A percentile compares a stretch with the other conserved stretches of the same genome.
These are phyloP conservation scores for Pyrus betulifolia DNA, from an alignment of 306 rosid species.

Conservation along the genomic window DNA sequence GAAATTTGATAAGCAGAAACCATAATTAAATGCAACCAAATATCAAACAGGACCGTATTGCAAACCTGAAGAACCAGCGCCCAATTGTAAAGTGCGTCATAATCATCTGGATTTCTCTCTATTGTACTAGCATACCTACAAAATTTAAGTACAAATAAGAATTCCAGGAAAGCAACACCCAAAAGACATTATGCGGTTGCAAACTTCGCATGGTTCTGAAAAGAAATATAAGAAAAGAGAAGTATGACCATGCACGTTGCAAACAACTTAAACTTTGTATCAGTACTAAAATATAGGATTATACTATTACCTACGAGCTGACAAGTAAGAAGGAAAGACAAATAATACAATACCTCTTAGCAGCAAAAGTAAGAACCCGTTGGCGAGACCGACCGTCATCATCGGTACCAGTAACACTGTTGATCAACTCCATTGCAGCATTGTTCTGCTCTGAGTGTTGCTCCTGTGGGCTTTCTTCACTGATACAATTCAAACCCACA, in stretches of 20 bases:
- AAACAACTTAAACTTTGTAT: neutral
- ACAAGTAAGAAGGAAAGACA: conserved; percentile 3
- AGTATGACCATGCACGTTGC: neutral
- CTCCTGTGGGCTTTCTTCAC: conserved; percentile 56
- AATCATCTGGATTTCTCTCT: conserved; percentile 90
- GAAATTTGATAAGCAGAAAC: neutral
- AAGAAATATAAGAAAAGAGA: neutral
- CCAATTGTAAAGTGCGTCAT: conserved; percentile 96
- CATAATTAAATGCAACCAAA: neutral
- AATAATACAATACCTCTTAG: conserved; percentile 57
- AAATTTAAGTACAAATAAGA: conserved; percentile 9
- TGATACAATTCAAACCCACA: conserved; percentile 29
- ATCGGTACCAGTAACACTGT: conserved; percentile 72
- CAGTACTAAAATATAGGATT: neutral
- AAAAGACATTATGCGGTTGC: neutral
- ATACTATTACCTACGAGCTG: neutral
- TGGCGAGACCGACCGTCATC: conserved; percentile 99
- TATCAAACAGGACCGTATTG: conserved; percentile 17
- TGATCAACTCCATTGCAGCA: conserved; percentile 91
- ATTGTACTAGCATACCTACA: conserved; percentile 90
- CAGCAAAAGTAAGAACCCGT: conserved; percentile 93
- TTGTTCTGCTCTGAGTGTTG: conserved; percentile 51
- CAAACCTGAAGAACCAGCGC: conserved; percentile 96
- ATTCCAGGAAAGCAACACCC: neutral
- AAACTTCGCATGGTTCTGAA: neutral